Percentiles rank a stretch among this genome's conserved stretches.
Evolutionary conservation across 257 asterid species (phyloP).

Genomic region (Solanum pennellii): DNA sequence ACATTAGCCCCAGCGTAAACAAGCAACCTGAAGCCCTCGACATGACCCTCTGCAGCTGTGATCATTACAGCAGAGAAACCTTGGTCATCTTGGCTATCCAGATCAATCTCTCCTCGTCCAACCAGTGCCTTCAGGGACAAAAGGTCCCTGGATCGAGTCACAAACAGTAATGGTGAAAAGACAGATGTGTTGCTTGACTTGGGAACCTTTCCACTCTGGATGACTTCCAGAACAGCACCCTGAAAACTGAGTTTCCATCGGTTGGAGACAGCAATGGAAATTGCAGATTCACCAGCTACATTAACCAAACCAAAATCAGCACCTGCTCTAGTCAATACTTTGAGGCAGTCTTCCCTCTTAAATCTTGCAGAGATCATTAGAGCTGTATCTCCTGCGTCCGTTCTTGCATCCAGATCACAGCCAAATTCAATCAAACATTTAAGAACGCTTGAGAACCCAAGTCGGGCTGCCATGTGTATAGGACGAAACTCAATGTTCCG

Average conservation of each 20-base stretch:
- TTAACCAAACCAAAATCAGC: conserved; percentile 62
- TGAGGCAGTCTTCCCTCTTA: conserved; percentile 49
- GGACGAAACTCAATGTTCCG: conserved; percentile 37
- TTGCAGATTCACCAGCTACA: conserved; percentile 36
- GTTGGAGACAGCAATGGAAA: conserved; percentile 31
- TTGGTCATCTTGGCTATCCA: conserved; percentile 49
- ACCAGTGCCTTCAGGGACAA: conserved; percentile 38
- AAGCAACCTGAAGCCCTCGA: conserved; percentile 60
- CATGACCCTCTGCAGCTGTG: conserved; percentile 65
- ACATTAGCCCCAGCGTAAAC: conserved; percentile 75
- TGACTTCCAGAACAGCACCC: conserved; percentile 36
- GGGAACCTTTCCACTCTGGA: conserved; percentile 35
- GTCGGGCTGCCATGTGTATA: conserved; percentile 64
- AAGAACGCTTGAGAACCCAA: conserved; percentile 38
- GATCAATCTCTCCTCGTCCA: conserved; percentile 22
- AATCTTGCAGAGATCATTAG: conserved; percentile 38
- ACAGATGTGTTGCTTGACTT: conserved; percentile 33
- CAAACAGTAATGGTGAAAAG: conserved; percentile 51
- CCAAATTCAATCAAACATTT: conserved; percentile 42
- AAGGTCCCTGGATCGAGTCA: conserved; percentile 60
- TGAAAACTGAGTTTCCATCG: conserved; percentile 45
- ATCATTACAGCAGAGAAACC: conserved; percentile 79
- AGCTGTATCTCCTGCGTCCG: conserved; percentile 55
- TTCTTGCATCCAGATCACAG: conserved; percentile 45
- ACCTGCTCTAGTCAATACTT: conserved; percentile 48